Evolutionary conservation across 108 stramenopile species (phyloP), one percentile per base, ranked within the genome.

Genomic region (Mediolabrus comicus): DNA sequence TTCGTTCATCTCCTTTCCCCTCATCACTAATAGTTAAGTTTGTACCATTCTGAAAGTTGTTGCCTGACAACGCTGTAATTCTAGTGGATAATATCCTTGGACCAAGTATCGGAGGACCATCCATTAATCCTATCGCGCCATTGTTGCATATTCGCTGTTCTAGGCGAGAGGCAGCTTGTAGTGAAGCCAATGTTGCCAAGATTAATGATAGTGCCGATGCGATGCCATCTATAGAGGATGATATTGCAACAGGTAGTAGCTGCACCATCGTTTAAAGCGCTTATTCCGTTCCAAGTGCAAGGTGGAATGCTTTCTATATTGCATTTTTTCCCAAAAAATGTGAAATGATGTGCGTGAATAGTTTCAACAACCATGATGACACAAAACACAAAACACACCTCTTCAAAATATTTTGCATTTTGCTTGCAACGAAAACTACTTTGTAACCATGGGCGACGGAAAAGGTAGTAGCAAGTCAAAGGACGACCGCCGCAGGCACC

Each of bases 121-220:
- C 84, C 81, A 92, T 85, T 24, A 92, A 53, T 12, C 90, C 90
- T 46, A 92, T 87, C 16, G 69, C 58, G 5, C 83, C 83, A 54
- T 84, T 65, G 8, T 75, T 62, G 30, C 28, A 34, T n/a, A 87
- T 57, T 51, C 85, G 85, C 9, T 62, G 32, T 3, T 65, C 80
- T 8, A 80, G 36, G 10, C 87, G 66, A 12, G 90, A 92, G 4
- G 83, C 87, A 35, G 90, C 90, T 24, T 83, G 84, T n/a, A 92
- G 61, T 0, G 86, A 87, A 3, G 90, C 84, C 46, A 89, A 33
- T 38, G 84, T 76, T 10, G 85, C 63, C 39, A 78, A 28, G 14
- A 66, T 33, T 3, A 78, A 39, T 5, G 77, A 71, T 4, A 66
- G 57, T 11, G 24, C 24, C 11, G 77, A 71, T 30, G 69, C 62